Base-by-base conservation (phyloP, 2,329 filamentous ascomycete species). In the Zasmidium citrigriseum region DNA sequence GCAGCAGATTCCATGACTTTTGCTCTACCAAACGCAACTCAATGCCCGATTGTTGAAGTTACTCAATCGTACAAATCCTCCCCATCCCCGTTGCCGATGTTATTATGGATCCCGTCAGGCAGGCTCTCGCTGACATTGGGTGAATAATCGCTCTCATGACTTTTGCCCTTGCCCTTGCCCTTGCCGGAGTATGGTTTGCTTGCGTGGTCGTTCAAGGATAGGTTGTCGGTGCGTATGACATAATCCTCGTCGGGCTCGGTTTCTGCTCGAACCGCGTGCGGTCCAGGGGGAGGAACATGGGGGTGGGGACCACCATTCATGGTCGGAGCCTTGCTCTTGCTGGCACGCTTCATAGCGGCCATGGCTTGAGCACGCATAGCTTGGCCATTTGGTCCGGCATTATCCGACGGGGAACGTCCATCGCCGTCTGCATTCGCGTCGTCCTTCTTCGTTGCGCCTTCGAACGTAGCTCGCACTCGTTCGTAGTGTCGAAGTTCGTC, bases 401-500 rank as follows among this genome's bases (percentile, higher is more conserved):
- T 21, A 12, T 22, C 18, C 46, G 41, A 16, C 21, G 38, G 27
- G 27, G 23, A 23, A 22, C n/a, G n/a, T 48, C 18, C 52, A 38
- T 49, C 16, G 51, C 68, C 38, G 54, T 64, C 4, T 62, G 70
- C 53, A 70, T 74, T 14, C 64, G 75, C 72, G 41, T 77, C 72
- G 56, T 77, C 75, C 61, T 79, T 77, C 61, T 78, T 76, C 50
- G 80, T 70, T 38, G 73, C 76, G 10, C 88, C 88, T 71, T 99
- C 95, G 70, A 99, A 99, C 18, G 86, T 84, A 18, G 83, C 86
- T 41, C 95, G 82, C 4, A 99, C 93, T 0, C 84, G 80, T 71
- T 96, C 90, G 68, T 98, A 99, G 72, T 99, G 95, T 49, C 89
- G 84, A 44, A 99, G 78, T 77, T 99, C 95, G 62, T 96, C 93